phyloP scores from a whole-genome alignment of 495 filamentous ascomycete genomes.

The Thermochaetoides thermophila region DNA sequence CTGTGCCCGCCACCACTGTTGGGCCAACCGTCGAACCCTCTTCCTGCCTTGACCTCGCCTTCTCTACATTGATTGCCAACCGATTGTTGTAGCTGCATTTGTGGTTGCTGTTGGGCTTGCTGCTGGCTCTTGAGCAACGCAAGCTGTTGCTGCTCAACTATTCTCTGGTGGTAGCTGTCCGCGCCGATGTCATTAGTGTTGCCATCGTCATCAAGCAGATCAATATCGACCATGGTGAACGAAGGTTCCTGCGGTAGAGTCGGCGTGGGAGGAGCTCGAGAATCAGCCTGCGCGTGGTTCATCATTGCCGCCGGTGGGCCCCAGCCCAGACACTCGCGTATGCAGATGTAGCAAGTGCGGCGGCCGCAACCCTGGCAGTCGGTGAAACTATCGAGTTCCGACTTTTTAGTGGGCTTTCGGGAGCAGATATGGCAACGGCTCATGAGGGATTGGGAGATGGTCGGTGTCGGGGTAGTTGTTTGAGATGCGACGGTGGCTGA shows the following conservation, averaged over 20 bases:
- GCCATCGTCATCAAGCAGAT: conserved; percentile 6
- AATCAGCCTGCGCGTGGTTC: too few species aligned
- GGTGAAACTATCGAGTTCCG: conserved; percentile 33
- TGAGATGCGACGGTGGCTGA: conserved; percentile 1
- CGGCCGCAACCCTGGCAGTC: conserved; percentile 33
- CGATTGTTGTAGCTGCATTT: neutral
- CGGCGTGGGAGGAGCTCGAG: too few species aligned
- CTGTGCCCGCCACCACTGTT: conserved; percentile 21
- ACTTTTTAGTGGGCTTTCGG: conserved; percentile 31
- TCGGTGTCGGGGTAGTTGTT: conserved; percentile 1
- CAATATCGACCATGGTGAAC: conserved; percentile 27
- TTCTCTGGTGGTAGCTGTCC: neutral
- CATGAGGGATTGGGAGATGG: conserved; percentile 13
- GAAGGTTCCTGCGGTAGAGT: conserved; percentile 18
- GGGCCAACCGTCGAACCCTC: conserved; percentile 12
- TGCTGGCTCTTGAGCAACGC: too few species aligned
- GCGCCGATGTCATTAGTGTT: too few species aligned
- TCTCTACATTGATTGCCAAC: too few species aligned
- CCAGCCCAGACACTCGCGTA: conserved; percentile 32
- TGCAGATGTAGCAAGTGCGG: conserved; percentile 32
- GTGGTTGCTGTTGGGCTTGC: neutral
- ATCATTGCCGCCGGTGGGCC: conserved; percentile 4
- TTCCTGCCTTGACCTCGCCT: too few species aligned
- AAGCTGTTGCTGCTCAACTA: neutral
- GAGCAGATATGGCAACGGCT: conserved; percentile 35